A percentile compares a stretch with the other conserved stretches of the same genome.
Evolutionary conservation across 768 basidiomycete species (phyloP).

Genomic region (Lactarius quietus): DNA sequence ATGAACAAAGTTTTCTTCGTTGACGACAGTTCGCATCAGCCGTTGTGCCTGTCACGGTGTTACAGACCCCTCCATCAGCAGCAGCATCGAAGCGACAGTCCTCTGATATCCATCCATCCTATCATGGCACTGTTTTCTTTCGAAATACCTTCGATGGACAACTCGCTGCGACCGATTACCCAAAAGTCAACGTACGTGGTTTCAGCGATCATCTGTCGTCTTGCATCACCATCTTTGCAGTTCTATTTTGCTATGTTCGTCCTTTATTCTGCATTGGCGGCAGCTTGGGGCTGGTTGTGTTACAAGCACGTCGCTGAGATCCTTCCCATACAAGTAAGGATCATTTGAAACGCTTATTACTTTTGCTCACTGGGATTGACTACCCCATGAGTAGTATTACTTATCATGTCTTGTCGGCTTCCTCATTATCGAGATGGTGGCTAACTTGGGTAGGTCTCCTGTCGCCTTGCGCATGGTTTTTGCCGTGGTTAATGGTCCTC

Average conservation of each 20-base stretch:
- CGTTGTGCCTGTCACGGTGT: slow-evolving; percentile 84
- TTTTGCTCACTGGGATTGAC: slow-evolving; percentile 10
- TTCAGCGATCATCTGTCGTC: not conserved
- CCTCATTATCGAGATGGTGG: slow-evolving; percentile 91
- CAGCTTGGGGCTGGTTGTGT: slow-evolving; percentile 80
- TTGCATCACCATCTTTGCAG: slow-evolving; percentile 37
- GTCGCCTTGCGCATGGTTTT: not conserved
- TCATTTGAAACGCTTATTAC: not conserved
- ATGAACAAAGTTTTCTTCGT: not conserved
- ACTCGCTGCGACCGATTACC: slow-evolving; percentile 91
- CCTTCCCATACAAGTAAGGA: slow-evolving; percentile 79
- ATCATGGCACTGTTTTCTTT: slow-evolving; percentile 78
- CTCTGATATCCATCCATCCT: slow-evolving; percentile 69
- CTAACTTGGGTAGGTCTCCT: slow-evolving; percentile 67
- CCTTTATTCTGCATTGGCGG: slow-evolving; percentile 65
- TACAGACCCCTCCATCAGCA: slow-evolving; percentile 34
- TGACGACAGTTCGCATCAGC: slow-evolving; percentile 42
- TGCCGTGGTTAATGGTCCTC: not conserved
- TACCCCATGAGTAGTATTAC: slow-evolving; percentile 60
- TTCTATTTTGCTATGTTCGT: slow-evolving; percentile 87
- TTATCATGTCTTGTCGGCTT: slow-evolving; percentile 84
- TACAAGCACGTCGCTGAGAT: slow-evolving; percentile 78
- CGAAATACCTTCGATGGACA: slow-evolving; percentile 84
- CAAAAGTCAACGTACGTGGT: slow-evolving; percentile 83
- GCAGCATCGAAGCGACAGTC: slow-evolving; percentile 31